Base-by-base conservation (phyloP, 768 basidiomycete species). In the Pleurotus pulmonarius region DNA sequence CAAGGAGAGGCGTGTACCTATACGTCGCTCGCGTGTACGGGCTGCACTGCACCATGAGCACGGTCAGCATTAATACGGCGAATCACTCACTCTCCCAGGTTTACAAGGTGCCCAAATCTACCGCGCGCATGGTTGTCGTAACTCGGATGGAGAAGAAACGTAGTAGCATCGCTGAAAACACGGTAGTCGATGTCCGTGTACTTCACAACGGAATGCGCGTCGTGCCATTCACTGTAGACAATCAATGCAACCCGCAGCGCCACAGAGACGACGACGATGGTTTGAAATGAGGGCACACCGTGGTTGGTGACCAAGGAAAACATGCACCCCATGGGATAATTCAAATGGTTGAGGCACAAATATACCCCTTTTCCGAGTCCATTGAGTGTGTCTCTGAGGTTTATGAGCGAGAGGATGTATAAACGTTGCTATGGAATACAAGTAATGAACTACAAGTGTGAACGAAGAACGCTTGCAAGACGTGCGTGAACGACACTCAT, bases 171-270 rank as follows among this genome's bases (percentile, higher is more conserved):
- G 46, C 83, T 90, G 75, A 98, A 97, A 63, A 99, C 96, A 38
- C 85, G 82, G 70, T 98, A 98, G 72, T 99, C 97, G 61, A 98
- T 80, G 70, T 99, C 97, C n/a, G 97, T 98, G 67, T 98, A 99
- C 70, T 95, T 95, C 20, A 98, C 86, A 26, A 83, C 69, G 1
- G 90, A 91, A 62, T 75, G 85, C 13, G 82, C 82, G 63, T 97
- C 94, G 58, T 94, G 93, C 84, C 90, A 93, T 73, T 91, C 90
- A 65, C 92, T 93, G 68, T 94, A 96, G 3, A 87, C 66, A 56
- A 96, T 87, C 44, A 96, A 81, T 4, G 67, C 76, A 29, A 90
- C 67, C 57, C 92, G 85, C 51, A 95, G 66, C 40, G 79, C n/a
- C 18, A 75, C 69, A 1, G 90, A 83, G 20, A 75, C 61, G 16